These are phyloP conservation scores for Phtheirospermum japonicum DNA, from an alignment of 257 asterid genomes.

Conservation along the genomic window DNA sequence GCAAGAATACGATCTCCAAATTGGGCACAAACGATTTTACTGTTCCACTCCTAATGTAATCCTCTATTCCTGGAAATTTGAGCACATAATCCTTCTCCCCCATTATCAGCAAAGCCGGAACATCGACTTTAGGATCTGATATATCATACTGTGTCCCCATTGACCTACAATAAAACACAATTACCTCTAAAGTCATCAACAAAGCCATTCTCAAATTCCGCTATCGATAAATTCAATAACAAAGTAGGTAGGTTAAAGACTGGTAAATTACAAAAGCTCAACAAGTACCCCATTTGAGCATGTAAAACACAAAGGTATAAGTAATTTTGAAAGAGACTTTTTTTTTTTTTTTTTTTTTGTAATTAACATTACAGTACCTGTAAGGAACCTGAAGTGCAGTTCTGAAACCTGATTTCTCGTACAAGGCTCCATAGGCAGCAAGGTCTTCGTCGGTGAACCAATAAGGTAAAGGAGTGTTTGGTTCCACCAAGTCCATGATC, in stretches of 20 bases:
- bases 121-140: slow-evolving; percentile 45
- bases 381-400: slow-evolving; percentile 74
- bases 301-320: too few relatives aligned
- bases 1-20: slow-evolving; percentile 49
- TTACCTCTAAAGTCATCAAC: neutral
- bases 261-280: neutral
- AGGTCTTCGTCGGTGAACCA: slow-evolving; percentile 77
- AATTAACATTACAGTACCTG: slow-evolving; percentile 38
- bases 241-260: too few relatives aligned
- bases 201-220: neutral
- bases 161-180: slow-evolving; percentile 35
- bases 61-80: slow-evolving; percentile 60
- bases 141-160: slow-evolving; percentile 21
- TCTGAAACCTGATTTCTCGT: slow-evolving; percentile 65
- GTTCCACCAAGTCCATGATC: slow-evolving; percentile 74
- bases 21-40: slow-evolving; percentile 50
- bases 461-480: slow-evolving; percentile 54
- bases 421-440: slow-evolving; percentile 54
- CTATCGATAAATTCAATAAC: neutral
- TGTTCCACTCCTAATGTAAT: slow-evolving; percentile 48
- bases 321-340: too few relatives aligned
- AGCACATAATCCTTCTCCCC: slow-evolving; percentile 70
- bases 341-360: too few relatives aligned
- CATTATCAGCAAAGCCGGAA: slow-evolving; percentile 63
- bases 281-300: too few relatives aligned